Conservation (phyloP, 352 stramenopile species). For the Phytophthora vignae region DNA sequence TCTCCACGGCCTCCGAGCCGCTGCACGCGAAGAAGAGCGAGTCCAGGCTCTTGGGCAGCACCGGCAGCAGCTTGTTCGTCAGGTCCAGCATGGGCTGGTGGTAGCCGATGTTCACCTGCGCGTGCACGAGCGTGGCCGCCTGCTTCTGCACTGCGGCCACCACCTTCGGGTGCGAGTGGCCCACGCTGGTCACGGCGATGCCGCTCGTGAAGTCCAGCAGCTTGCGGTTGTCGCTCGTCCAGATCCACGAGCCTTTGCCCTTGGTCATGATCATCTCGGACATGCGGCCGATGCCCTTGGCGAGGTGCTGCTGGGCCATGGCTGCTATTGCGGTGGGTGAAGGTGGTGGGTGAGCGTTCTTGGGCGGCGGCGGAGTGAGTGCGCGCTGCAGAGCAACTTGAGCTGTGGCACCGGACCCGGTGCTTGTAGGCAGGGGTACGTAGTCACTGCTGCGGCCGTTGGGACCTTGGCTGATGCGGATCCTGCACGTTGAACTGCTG, state of each 20-base stretch:
- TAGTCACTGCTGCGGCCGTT: not conserved
- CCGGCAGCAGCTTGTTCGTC: conserved; percentile 78
- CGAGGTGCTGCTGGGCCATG: conserved; percentile 80
- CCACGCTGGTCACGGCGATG: conserved; percentile 93
- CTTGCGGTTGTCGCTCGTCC: conserved; percentile 88
- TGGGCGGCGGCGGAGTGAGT: not conserved
- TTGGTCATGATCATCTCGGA: conserved; percentile 87
- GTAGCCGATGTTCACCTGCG: conserved; percentile 94
- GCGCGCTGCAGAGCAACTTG: not conserved
- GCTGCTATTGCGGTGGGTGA: conserved; percentile 34
- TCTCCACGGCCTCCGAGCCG: conserved; percentile 94
- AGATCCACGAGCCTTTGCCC: conserved; percentile 89
- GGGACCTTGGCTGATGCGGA: not conserved
- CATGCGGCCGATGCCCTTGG: conserved; percentile 84
- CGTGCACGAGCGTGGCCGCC: conserved; percentile 88
- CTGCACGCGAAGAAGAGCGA: conserved; percentile 92
- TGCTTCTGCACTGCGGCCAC: conserved; percentile 92
- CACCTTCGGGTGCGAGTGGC: conserved; percentile 93
- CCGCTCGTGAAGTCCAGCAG: conserved; percentile 94
- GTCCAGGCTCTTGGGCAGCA: conserved; percentile 84
- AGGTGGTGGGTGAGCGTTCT: not conserved
- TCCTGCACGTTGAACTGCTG: not conserved
- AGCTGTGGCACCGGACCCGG: not conserved
- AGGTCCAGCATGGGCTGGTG: conserved; percentile 94
- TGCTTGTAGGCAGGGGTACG: too few relatives aligned